Percentiles rank a stretch among this genome's conserved stretches.
These are phyloP conservation scores for Suhomyces sp. DNA, from an alignment of 805 yeast species.

Conservation along the genomic window DNA sequence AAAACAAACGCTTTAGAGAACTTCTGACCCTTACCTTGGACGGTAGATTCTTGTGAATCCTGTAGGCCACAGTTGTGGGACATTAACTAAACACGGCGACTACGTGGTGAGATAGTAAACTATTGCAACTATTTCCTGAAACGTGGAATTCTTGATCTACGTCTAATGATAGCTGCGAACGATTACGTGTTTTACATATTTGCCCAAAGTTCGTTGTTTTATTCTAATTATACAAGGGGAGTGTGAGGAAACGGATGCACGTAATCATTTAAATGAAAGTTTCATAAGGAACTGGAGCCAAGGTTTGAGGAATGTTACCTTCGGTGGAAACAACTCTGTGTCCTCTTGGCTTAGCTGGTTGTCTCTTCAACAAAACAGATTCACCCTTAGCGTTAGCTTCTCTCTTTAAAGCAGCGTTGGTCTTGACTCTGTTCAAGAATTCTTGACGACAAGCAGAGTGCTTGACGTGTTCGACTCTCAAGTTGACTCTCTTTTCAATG, in stretches of 20 bases:
- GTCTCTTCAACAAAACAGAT: constrained; percentile 92
- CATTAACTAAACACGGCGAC: constrained; percentile 6
- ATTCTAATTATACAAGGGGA: constrained; percentile 7
- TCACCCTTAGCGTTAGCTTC: constrained; percentile 96
- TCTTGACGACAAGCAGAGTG: constrained; percentile 99
- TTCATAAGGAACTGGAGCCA: constrained; percentile 99
- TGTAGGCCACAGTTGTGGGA: not conserved
- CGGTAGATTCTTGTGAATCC: not conserved
- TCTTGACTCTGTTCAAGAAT: constrained; percentile 97
- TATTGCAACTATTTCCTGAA: not conserved
- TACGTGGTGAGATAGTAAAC: constrained; percentile 2
- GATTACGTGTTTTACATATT: constrained; percentile 8
- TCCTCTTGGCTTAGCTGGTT: constrained; percentile 97
- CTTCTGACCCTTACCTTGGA: constrained; percentile 35
- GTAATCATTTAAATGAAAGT: constrained; percentile 78
- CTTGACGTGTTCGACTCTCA: constrained; percentile 98
- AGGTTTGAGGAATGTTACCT: constrained; percentile 88
- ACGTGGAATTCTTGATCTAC: constrained; percentile 5
- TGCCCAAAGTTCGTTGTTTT: not conserved
- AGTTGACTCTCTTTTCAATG: constrained; percentile 97
- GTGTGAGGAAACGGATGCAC: not conserved
- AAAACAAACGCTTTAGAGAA: constrained; percentile 41
- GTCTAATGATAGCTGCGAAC: constrained; percentile 5
- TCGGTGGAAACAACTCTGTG: constrained; percentile 80
- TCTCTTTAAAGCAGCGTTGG: constrained; percentile 87